These are phyloP conservation scores for Bipolaris sorokiniana DNA, from an alignment of 2,329 filamentous ascomycete genomes.

Conservation along the genomic window DNA sequence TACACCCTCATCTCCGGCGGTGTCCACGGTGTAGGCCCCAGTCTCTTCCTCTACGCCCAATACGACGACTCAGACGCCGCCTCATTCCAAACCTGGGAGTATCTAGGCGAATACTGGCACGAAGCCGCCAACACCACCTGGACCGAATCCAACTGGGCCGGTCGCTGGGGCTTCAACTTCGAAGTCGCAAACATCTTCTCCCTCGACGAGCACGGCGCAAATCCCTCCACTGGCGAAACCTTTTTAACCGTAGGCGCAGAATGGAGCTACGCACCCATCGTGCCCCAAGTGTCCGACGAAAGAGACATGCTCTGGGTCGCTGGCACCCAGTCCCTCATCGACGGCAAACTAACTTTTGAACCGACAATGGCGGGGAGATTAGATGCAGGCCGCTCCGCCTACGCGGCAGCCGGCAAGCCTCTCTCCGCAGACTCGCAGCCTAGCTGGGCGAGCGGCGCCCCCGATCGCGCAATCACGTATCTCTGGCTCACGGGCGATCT, in stretches of 20 bases:
- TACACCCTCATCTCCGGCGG: conserved; percentile 52
- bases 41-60: conserved; percentile 52
- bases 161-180: conserved; percentile 52
- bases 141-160: conserved; percentile 29
- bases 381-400: conserved; percentile 52
- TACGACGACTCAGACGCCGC: conserved; percentile 30
- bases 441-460: conserved; percentile 48
- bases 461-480: conserved; percentile 53
- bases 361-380: conserved; percentile 53
- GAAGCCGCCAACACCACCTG: conserved; percentile 42
- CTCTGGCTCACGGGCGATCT: conserved; percentile 55
- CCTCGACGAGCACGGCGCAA: conserved; percentile 51
- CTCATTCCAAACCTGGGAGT: conserved; percentile 50
- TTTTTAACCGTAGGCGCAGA: conserved; percentile 54
- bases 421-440: conserved; percentile 49
- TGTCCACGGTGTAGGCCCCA: conserved; percentile 48
- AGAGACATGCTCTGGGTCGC: conserved; percentile 54
- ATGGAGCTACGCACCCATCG: conserved; percentile 52
- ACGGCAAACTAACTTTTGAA: conserved; percentile 38
- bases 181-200: conserved; percentile 55
- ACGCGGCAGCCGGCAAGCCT: conserved; percentile 54
- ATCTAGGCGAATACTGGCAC: conserved; percentile 50
- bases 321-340: conserved; percentile 44
- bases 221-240: conserved; percentile 45
- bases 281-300: conserved; percentile 49